phyloP scores from a whole-genome alignment of 192 early-diverging fungal species.

The Thamnidium elegans region DNA sequence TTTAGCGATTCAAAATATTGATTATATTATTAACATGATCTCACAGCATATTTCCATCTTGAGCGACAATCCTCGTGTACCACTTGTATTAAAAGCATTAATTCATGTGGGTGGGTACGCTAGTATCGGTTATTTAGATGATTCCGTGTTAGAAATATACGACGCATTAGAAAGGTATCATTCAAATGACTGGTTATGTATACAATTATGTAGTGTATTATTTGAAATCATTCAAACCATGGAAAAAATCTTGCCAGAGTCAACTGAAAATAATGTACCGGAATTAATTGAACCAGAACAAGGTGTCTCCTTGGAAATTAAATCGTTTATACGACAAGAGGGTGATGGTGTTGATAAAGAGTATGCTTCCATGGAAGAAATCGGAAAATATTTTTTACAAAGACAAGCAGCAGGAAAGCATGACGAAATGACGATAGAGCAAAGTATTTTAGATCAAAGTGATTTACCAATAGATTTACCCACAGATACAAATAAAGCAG shows the following conservation, averaged over 20 bases:
- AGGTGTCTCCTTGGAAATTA: background rate
- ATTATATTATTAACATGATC: constrained; percentile 52
- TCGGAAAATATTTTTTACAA: constrained; percentile 43
- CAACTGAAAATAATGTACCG: background rate
- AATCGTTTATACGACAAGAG: background rate
- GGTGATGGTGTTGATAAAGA: background rate
- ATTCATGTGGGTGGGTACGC: constrained; percentile 44
- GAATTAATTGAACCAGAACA: background rate
- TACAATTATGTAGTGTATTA: constrained; percentile 34
- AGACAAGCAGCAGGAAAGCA: constrained; percentile 29
- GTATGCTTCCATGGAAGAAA: constrained; percentile 35
- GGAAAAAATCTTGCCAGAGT: background rate
- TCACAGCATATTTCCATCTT: constrained; percentile 38
- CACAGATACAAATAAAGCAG: background rate
- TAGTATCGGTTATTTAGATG: constrained; percentile 46
- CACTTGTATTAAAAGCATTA: constrained; percentile 48
- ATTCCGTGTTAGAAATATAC: constrained; percentile 55
- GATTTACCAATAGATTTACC: too few species aligned
- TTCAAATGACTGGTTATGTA: constrained; percentile 41
- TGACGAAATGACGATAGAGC: background rate
- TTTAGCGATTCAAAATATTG: constrained; percentile 47
- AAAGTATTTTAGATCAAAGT: background rate
- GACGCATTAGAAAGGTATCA: constrained; percentile 53
- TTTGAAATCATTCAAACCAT: constrained; percentile 21
- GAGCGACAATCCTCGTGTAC: constrained; percentile 42